Conservation (phyloP, 75 land plant genomes). For the Pinus tabuliformis region DNA sequence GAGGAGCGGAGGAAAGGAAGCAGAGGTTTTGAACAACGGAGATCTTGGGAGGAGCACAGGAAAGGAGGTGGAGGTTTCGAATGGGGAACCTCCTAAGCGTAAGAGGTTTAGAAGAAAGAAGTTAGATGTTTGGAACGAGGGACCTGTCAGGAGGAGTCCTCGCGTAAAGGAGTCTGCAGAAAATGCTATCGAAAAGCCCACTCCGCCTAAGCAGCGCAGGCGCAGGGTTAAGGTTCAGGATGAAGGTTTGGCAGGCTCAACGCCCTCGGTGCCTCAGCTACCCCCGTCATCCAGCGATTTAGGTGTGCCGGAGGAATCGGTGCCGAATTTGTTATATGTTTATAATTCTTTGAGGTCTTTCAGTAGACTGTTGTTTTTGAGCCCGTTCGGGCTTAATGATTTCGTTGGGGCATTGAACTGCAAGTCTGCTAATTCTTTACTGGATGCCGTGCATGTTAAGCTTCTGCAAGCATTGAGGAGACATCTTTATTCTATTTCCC, state of each 20-base stretch:
- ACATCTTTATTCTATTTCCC: slow-evolving; percentile 49
- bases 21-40: slow-evolving; percentile 22
- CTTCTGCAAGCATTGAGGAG: slow-evolving; percentile 60
- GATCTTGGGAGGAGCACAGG: background rate
- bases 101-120: slow-evolving; percentile 7
- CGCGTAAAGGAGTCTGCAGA: background rate
- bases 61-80: slow-evolving; percentile 14
- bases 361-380: slow-evolving; percentile 66
- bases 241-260: background rate
- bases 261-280: slow-evolving; percentile 28
- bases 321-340: slow-evolving; percentile 62
- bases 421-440: slow-evolving; percentile 41
- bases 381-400: slow-evolving; percentile 75
- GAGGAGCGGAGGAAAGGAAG: slow-evolving; percentile 4
- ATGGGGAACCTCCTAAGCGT: background rate
- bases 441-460: slow-evolving; percentile 75
- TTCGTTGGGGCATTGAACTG: slow-evolving; percentile 66
- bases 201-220: slow-evolving; percentile 3
- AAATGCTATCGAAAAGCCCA: slow-evolving; percentile 4
- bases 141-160: slow-evolving; percentile 34
- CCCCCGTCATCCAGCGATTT: slow-evolving; percentile 69
- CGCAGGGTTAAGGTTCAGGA: background rate
- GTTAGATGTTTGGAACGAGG: background rate
- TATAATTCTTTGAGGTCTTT: slow-evolving; percentile 82
- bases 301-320: slow-evolving; percentile 43